phyloP scores from a whole-genome alignment of 1,284 basidiomycete genomes.

The Pyrrhoderma noxium region DNA sequence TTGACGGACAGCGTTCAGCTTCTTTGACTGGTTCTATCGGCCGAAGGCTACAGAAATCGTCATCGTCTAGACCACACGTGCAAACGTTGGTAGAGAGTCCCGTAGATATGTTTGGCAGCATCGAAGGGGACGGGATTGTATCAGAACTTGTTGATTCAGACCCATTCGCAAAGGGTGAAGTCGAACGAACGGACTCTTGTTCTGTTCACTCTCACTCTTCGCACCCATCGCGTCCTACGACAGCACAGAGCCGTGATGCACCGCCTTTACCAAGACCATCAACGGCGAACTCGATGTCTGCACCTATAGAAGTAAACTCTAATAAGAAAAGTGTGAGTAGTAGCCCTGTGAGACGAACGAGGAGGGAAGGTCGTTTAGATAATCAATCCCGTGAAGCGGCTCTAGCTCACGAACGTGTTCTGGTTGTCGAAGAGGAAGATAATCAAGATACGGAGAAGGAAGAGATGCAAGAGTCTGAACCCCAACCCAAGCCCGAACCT shows the following conservation, averaged over 20 bases:
- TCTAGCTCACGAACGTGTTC: constrained; percentile 7
- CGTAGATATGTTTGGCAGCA: neutral
- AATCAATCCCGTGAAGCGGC: constrained; percentile 31
- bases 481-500: constrained; percentile 23
- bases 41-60: constrained; percentile 8
- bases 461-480: no score
- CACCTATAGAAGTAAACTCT: constrained; percentile 3
- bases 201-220: neutral
- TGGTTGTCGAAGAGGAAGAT: no score
- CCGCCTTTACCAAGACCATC: constrained; percentile 5
- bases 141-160: constrained; percentile 37
- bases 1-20: constrained; percentile 5
- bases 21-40: neutral
- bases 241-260: neutral
- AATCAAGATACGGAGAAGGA: no score
- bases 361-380: constrained; percentile 36
- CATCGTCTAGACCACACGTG: neutral
- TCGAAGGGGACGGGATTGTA: neutral
- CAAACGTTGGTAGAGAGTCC: neutral
- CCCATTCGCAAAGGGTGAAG: constrained; percentile 49
- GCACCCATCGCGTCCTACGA: neutral
- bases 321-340: neutral
- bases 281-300: neutral
- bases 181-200: constrained; percentile 30
- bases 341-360: constrained; percentile 11